Base-by-base conservation (phyloP, 306 rosid genomes). In the Acmispon strigosus region DNA sequence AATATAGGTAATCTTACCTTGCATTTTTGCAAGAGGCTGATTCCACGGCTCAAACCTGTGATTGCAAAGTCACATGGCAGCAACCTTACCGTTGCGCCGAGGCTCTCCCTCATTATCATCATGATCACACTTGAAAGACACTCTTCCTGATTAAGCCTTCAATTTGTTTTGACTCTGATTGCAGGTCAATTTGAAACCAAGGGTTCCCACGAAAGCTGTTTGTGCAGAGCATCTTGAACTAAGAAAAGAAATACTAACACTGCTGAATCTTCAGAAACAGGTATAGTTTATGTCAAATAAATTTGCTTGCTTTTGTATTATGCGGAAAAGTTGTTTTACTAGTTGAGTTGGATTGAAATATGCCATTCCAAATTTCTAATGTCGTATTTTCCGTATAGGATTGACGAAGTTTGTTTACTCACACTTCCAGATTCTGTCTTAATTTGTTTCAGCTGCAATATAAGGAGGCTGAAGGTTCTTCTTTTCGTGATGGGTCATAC, bases 201-300 rank as follows among this genome's bases (percentile, higher is more conserved):
- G 92, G 82, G 96, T 91, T 83, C 96, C 99, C 55, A 91, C 99
- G 9, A 95, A 86, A 87, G 83, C 90, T 32, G 97, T 95, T 62
- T 95, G 99, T 78, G 86, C 90, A 4, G 97, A 95, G 91, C 96
- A 91, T 84, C 96, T 95, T 73, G 95, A 89, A 81, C 81, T 95
- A 69, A 85, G 99, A 81, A 94, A 78, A 82, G 99, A 95, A 85
- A 91, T 95, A 82, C 66, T 95, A 80, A 89, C 97, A 9, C 81
- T 85, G 39, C 79, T 89, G 80, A 95, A 95, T 86, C 96, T 95
- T 62, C 97, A 86, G 83, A 94, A 94, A 81, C 96, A 94, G 98
- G 98, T 91, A 73, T 62, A n/a, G 50, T 39, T 39, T 62, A 18
- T 27, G 24, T 20, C 42, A 44, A 27, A 54, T 12, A 69, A 16